Evolutionary conservation across 208 protist genomes (phyloP).

Genomic region (Acanthamoeba lenticulata): DNA sequence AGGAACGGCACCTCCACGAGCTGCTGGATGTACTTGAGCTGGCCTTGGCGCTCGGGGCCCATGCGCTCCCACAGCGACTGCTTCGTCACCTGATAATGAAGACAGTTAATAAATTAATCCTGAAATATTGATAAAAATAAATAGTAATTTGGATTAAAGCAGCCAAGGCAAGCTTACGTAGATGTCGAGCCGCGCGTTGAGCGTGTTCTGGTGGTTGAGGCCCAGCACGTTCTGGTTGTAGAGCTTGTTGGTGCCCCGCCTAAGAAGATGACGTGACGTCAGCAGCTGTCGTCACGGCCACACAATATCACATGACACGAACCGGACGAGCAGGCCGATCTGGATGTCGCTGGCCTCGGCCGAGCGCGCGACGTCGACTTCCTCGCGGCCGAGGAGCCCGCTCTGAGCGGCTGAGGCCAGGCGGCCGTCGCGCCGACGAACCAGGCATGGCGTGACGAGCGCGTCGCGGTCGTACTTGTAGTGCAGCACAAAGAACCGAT

Average conservation of each 20-base stretch:
- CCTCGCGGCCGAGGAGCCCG: neutral
- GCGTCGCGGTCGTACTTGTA: constrained; percentile 48
- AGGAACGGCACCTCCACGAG: constrained; percentile 15
- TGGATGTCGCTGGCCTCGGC: constrained; percentile 53
- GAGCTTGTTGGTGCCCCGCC: constrained; percentile 42
- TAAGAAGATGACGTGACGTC: neutral
- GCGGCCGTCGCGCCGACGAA: neutral
- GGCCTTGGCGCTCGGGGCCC: neutral
- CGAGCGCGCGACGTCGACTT: neutral
- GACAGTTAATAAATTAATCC: neutral
- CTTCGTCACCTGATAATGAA: neutral
- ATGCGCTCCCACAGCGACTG: constrained; percentile 22
- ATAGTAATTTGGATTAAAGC: neutral
- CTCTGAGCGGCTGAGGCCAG: neutral
- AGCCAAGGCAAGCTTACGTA: neutral
- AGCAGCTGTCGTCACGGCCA: neutral
- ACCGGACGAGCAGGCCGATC: constrained; percentile 40
- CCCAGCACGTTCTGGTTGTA: constrained; percentile 27
- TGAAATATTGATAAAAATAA: neutral
- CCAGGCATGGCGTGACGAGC: neutral
- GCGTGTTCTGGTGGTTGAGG: constrained; percentile 36
- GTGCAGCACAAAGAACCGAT: constrained; percentile 34
- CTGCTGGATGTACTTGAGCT: constrained; percentile 63
- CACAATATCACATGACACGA: too few relatives aligned
- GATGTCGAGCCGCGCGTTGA: neutral